Base-by-base conservation (phyloP, 306 rosid genomes). In the Aeschynomene evenia region DNA sequence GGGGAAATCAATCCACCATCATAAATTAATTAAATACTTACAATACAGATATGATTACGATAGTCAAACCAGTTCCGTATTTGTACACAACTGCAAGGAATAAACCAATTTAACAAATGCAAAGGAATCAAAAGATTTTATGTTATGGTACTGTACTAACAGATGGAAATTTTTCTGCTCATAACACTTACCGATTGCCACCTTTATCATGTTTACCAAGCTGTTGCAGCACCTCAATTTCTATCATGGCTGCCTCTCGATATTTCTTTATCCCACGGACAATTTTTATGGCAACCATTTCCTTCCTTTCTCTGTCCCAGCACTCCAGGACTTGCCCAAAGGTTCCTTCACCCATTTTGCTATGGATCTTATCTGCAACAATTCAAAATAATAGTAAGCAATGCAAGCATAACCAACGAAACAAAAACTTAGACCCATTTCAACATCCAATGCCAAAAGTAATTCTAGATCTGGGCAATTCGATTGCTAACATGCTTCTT, bases 11-110 rank as follows among this genome's bases (percentile, higher is more conserved):
- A 88, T 85, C 92, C 96, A n/a, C n/a, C n/a, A 88, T 86, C 80
- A 82, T 85, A 87, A 87, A 88, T 80, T 85, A 91, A 86, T 82
- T 77, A 82, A 77, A 84, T 88, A 94, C 99, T 94, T 94, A 94
- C 99, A 89, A 94, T 91, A 94, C 99, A 94, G 75, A 94, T 94
- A 94, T 94, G 99, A 85, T 94, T 94, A 88, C 97, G 98, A 93
- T 86, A 93, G 97, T 94, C 98, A 94, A 94, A 94, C 98, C 98
- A 94, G 98, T 94, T 88, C 99, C 96, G 88, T 85, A 94, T 75
- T 94, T 94, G 99, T 83, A 94, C 99, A 94, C 97, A 94, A 94
- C 99, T 94, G 99, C 99, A 94, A 94, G 92, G 97, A 94, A 91
- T 80, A 83, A 87, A 83, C 86, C 81, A 81, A 77, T 91, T 91